A percentile compares a stretch with the other conserved stretches of the same genome.
phyloP scores from a whole-genome alignment of 805 yeast genomes.

The Wickerhamiella parazyma region DNA sequence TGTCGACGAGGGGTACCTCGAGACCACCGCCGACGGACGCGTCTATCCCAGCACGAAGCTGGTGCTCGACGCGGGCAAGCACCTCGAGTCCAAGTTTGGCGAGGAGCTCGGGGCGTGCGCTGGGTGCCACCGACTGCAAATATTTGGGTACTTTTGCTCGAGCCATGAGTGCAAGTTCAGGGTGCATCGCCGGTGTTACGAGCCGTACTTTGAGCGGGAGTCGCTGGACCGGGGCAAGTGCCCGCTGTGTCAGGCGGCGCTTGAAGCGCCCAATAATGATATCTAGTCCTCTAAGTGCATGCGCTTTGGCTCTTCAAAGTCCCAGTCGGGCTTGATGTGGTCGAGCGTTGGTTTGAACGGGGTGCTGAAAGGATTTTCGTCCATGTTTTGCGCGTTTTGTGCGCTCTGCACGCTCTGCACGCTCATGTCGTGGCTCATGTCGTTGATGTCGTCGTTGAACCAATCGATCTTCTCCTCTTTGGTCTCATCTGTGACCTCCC shows the following conservation, averaged over 20 bases:
- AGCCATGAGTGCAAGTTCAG: not conserved
- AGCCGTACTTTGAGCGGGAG: not conserved
- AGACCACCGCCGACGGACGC: not conserved
- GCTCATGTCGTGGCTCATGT: too few species aligned
- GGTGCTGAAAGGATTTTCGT: too few species aligned
- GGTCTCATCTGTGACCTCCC: not conserved
- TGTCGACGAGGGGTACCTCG: slow-evolving; percentile 5
- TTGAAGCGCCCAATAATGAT: slow-evolving; percentile 3
- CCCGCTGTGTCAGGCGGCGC: not conserved
- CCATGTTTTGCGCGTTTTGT: not conserved
- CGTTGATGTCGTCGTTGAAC: too few species aligned
- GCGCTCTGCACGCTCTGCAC: not conserved
- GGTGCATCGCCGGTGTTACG: slow-evolving; percentile 4
- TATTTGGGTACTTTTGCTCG: slow-evolving; percentile 5
- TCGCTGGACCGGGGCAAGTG: not conserved
- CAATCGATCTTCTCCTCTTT: not conserved
- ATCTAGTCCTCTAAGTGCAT: not conserved
- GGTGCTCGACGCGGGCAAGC: not conserved
- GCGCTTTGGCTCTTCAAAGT: not conserved
- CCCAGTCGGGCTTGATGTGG: not conserved
- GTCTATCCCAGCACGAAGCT: slow-evolving; percentile 1
- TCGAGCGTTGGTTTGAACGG: not conserved
- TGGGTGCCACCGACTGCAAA: slow-evolving; percentile 1
- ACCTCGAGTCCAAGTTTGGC: not conserved
- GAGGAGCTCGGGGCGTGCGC: not conserved